Conservation (phyloP, 306 rosid genomes). For the Crotalaria pallida region DNA sequence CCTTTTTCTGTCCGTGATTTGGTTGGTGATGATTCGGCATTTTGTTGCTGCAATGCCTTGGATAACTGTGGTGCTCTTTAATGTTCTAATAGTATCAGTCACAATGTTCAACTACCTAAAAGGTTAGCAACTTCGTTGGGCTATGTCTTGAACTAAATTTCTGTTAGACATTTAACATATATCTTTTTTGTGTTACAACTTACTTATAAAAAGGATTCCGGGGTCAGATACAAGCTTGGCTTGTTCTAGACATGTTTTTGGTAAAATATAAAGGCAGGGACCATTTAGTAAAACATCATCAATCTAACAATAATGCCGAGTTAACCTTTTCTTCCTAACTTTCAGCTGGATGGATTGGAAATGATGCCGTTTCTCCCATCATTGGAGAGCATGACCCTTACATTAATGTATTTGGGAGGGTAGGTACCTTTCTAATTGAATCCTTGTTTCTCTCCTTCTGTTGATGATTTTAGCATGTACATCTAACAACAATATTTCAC, state of each 20-base stretch:
- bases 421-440: conserved; percentile 36
- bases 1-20: conserved; percentile 80
- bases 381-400: conserved; percentile 91
- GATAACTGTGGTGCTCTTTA: conserved; percentile 77
- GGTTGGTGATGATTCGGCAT: conserved; percentile 94
- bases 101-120: conserved; percentile 84
- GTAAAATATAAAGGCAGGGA: conserved; percentile 1
- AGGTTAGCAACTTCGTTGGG: conserved; percentile 50
- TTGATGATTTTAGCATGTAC: conserved; percentile 10
- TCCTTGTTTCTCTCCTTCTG: background rate
- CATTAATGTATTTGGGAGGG: conserved; percentile 74
- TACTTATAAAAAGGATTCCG: background rate
- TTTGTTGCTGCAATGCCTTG: conserved; percentile 97
- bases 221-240: background rate
- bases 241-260: background rate
- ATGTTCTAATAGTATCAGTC: conserved; percentile 73
- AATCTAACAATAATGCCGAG: conserved; percentile 16
- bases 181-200: background rate
- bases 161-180: background rate
- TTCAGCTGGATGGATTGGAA: conserved; percentile 98
- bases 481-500: conserved; percentile 15
- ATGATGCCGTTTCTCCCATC: conserved; percentile 81
- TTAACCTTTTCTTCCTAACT: conserved; percentile 31
- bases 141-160: background rate
- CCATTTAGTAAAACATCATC: background rate